A percentile compares a stretch with the other conserved stretches of the same genome.
phyloP scores from a whole-genome alignment of 192 early-diverging fungal species.

The Thamnidium elegans region DNA sequence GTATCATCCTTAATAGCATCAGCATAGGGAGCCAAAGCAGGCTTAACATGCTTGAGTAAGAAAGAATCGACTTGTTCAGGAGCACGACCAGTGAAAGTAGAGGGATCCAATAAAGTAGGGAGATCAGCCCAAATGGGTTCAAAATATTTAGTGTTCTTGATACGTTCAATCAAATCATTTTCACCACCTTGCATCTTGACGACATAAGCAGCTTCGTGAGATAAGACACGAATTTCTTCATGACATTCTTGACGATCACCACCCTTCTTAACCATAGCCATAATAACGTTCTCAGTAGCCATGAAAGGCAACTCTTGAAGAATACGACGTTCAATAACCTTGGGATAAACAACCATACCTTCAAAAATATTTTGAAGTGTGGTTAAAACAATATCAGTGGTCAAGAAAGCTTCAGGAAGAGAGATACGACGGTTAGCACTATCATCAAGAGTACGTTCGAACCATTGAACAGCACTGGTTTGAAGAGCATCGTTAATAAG shows the following conservation, averaged over 20 bases:
- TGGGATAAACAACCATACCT: conserved; percentile 96
- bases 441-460: conserved; percentile 98
- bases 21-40: conserved; percentile 76
- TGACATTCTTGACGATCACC: conserved; percentile 96
- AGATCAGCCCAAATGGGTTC: conserved; percentile 73
- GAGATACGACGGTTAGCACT: conserved; percentile 93
- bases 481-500: conserved; percentile 83
- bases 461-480: conserved; percentile 93
- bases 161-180: conserved; percentile 93
- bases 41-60: conserved; percentile 74
- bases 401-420: conserved; percentile 95
- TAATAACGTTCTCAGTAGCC: conserved; percentile 99
- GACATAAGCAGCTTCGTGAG: conserved; percentile 84
- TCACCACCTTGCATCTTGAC: conserved; percentile 93
- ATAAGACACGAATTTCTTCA: conserved; percentile 94
- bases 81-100: conserved; percentile 92
- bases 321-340: conserved; percentile 90
- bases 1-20: conserved; percentile 56
- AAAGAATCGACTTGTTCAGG: conserved; percentile 91
- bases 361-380: conserved; percentile 95
- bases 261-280: conserved; percentile 96
- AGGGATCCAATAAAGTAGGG: conserved; percentile 78
- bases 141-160: conserved; percentile 83
- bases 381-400: conserved; percentile 93
- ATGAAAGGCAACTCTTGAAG: conserved; percentile 96